Evolutionary conservation across 768 basidiomycete species (phyloP), one percentile per base, ranked within the genome.

Genomic region (Amyloporia xantha): DNA sequence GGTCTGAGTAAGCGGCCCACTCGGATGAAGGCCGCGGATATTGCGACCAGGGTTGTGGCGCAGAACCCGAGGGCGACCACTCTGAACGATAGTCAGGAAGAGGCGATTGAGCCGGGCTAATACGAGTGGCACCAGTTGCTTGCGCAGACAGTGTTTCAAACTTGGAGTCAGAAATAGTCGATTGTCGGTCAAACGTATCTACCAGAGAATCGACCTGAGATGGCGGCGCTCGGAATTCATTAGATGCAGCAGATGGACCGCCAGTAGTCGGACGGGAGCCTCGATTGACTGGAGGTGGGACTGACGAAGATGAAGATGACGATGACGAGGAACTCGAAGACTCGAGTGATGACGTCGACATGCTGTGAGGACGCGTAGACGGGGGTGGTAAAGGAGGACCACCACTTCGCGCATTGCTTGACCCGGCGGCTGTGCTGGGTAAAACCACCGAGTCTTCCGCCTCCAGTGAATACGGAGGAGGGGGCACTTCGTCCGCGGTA

Each of bases 391-490:
- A 15, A 15, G 44, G 44, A 7, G 44, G 44, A 20, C 44, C 44
- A 9, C 19, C 44, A 35, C 24, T 43, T 33, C 30, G 30, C 23
- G 26, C 23, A 19, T 26, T 21, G n/a, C 42, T n/a, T 11, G 10
- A 21, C 28, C 17, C n/a, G n/a, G n/a, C n/a, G n/a, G n/a, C n/a
- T n/a, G n/a, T n/a, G n/a, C n/a, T n/a, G 38, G 15, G 38, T 17
- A 9, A 23, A 17, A 9, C 17, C n/a, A 47, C 48, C 3, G 52
- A 21, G 26, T 47, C 37, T 0, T 70, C 71, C n/a, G 59, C 79
- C 50, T 83, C 74, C 19, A 82, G 67, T 13, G 77, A 73, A 57
- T 89, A 88, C 17, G 86, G 84, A 9, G 84, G 84, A 1, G 87
- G 85, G 0, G 86, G 83, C 2, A 64, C 27, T 7, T 23, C 65